Evolutionary conservation across 2,329 filamentous ascomycete species (phyloP).

Genomic region (Aspergillus niger): DNA sequence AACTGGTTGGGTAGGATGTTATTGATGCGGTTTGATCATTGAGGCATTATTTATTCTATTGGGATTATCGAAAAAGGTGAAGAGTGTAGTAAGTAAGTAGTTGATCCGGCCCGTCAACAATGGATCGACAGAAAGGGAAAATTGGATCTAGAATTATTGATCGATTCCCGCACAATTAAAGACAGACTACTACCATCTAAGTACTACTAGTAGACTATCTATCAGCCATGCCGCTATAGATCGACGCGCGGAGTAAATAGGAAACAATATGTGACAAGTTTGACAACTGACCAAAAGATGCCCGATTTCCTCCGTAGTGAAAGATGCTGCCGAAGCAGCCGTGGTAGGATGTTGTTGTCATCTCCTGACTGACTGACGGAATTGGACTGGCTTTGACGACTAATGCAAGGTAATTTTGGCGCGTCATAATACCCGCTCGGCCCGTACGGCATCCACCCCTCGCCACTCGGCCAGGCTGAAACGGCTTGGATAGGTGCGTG

Average conservation of each 20-base stretch:
- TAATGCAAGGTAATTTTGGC: conserved; percentile 5
- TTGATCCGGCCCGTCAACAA: no score
- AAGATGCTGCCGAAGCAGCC: conserved; percentile 5
- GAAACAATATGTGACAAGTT: neutral
- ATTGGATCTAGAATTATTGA: no score
- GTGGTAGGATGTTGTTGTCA: conserved; percentile 6
- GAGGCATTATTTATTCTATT: no score
- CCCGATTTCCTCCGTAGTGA: conserved; percentile 4
- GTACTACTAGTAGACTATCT: no score
- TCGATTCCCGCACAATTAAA: no score
- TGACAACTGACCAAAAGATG: neutral
- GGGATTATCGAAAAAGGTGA: no score
- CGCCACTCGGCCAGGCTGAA: neutral
- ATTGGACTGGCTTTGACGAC: neutral
- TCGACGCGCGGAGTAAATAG: conserved; percentile 1
- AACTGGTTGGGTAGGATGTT: no score
- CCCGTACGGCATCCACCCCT: conserved; percentile 7
- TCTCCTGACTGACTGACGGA: neutral
- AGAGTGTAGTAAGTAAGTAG: no score
- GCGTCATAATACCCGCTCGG: conserved; percentile 9
- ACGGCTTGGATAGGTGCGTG: neutral
- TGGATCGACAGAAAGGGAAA: no score
- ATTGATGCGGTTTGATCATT: no score
- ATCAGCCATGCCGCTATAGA: neutral
- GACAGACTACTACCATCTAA: no score